Evolutionary conservation across 1,284 basidiomycete species (phyloP), one percentile per base, ranked within the genome.

Genomic region (Leccinum solheimii): DNA sequence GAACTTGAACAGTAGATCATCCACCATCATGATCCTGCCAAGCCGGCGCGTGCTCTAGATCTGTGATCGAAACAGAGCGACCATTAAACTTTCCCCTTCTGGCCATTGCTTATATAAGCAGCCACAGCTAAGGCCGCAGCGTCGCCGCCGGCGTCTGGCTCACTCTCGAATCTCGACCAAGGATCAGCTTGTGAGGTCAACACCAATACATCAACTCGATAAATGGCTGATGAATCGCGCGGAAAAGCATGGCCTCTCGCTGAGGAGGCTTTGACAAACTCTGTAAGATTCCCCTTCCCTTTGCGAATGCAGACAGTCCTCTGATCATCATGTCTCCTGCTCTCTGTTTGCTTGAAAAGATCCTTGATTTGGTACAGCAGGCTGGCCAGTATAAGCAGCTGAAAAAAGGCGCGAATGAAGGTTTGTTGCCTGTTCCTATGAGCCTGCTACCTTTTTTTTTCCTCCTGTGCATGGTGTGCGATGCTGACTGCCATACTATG

Each of bases 351-450:
- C 49, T 40, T 30, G 30, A 23, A 61, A 71, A 95, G 94, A 94
- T 96, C 72, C 83, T 97, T 62, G 94, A 96, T 70, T 82, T 96
- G 62, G 88, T 94, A 40, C 91, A 95, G 79, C 92, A 95, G 79
- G 93, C 93, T 54, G 83, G 86, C 40, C 91, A 95, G 77, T 97
- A 96, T 83, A 96, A 97, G 80, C 95, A 98, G 79, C 82, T 99
- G 58, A 99, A 98, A 83, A 99, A 99, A 83, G 97, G 97, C 67
- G 95, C 95, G 49, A 97, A 97, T 77, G 95, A 97, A 84, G 91
- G 92, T 91, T 56, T 40, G 82, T 66, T 56, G 19, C 26, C 38
- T 43, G 36, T 48, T 45, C 50, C 30, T 32, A 38, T 8, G 13
- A 10, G 27, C 59, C 45, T 27, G 3, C 10, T 38, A 43, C 8